These are phyloP conservation scores for Marasmius oreades DNA, from an alignment of 1,284 basidiomycete genomes.

Conservation along the genomic window DNA sequence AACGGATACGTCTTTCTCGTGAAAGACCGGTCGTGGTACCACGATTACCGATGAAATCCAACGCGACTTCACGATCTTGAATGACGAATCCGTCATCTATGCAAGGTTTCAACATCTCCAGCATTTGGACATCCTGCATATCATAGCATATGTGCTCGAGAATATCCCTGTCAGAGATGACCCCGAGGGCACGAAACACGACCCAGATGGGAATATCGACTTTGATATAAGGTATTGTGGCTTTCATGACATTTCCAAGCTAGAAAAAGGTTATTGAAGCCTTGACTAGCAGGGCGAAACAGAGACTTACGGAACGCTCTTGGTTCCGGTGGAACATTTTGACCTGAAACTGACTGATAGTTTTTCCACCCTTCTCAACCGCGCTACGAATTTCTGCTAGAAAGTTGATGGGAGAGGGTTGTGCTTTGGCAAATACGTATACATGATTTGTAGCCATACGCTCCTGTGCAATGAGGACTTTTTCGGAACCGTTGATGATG, in stretches of 20 bases:
- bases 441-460: constrained; percentile 99
- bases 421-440: constrained; percentile 98
- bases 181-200: constrained; percentile 96
- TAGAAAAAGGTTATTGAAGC: constrained; percentile 25
- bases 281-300: constrained; percentile 7
- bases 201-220: constrained; percentile 99
- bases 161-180: constrained; percentile 97
- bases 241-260: constrained; percentile 94
- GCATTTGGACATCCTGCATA: constrained; percentile 91
- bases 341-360: constrained; percentile 96
- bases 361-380: constrained; percentile 98
- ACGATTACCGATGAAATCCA: constrained; percentile 98
- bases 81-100: constrained; percentile 99
- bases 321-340: constrained; percentile 93
- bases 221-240: constrained; percentile 97
- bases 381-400: constrained; percentile 97
- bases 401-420: constrained; percentile 94
- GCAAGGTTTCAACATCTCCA: constrained; percentile 98
- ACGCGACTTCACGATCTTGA: constrained; percentile 93
- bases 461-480: constrained; percentile 98
- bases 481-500: constrained; percentile 99
- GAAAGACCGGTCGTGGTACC: constrained; percentile 94
- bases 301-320: constrained; percentile 72
- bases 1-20: constrained; percentile 88
- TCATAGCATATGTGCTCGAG: constrained; percentile 99